phyloP scores from a whole-genome alignment of 2,329 filamentous ascomycete genomes.

The Talaromyces albobiverticillius region DNA sequence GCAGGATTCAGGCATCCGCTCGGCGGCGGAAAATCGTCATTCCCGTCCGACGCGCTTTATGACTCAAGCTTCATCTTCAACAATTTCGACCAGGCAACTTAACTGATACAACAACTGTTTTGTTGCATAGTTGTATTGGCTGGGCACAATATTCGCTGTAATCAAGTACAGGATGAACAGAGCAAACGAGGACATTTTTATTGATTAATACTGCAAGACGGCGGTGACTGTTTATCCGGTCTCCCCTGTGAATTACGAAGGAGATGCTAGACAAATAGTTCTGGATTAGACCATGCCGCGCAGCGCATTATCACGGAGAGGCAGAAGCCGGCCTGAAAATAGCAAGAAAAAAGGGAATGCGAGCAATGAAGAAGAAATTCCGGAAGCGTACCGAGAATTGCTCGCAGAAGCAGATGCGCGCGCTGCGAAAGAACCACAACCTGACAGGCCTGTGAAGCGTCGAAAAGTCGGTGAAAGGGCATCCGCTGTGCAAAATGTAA shows the following conservation, averaged over 20 bases:
- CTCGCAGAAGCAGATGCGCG: conserved; percentile 38
- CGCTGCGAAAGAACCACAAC: conserved; percentile 22
- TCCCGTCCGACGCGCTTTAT: too few species aligned
- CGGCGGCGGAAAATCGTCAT: too few species aligned
- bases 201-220: not conserved
- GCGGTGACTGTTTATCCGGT: not conserved
- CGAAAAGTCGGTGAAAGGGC: conserved; percentile 33
- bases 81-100: too few species aligned
- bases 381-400: conserved; percentile 42
- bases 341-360: conserved; percentile 13
- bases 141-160: too few species aligned
- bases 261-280: conserved; percentile 4
- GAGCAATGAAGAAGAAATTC: conserved; percentile 24
- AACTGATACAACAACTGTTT: too few species aligned
- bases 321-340: conserved; percentile 14
- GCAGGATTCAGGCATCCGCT: too few species aligned
- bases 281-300: conserved; percentile 16
- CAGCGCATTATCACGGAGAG: conserved; percentile 5
- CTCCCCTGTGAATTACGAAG: not conserved
- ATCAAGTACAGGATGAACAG: not conserved
- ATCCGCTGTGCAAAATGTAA: conserved; percentile 18
- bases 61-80: too few species aligned
- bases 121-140: too few species aligned
- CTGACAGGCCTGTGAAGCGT: conserved; percentile 34
- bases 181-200: not conserved